A percentile compares a stretch with the other conserved stretches of the same genome.
phyloP scores from a whole-genome alignment of 352 stramenopile species.

The Phytophthora citrophthora region DNA sequence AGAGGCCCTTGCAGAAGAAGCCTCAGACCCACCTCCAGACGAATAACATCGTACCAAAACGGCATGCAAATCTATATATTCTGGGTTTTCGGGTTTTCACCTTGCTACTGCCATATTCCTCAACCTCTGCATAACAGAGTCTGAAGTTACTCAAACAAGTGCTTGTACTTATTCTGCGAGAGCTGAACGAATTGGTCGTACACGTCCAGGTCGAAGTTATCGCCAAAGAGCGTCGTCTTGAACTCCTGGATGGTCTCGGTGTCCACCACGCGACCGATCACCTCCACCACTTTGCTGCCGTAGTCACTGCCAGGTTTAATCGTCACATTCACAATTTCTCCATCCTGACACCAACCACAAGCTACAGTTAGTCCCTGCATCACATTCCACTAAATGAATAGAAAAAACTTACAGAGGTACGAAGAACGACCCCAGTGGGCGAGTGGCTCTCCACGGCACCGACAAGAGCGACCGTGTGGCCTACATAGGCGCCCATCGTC shows the following conservation, averaged over 20 bases:
- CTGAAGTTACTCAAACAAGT: constrained; percentile 67
- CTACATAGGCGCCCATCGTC: constrained; percentile 63
- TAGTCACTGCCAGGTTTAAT: constrained; percentile 79
- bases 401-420: constrained; percentile 59
- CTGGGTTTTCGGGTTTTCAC: constrained; percentile 2
- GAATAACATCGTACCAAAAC: constrained; percentile 13
- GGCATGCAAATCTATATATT: constrained; percentile 40
- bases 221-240: constrained; percentile 85
- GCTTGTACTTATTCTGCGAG: constrained; percentile 72
- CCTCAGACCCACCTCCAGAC: background rate
- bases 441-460: constrained; percentile 77
- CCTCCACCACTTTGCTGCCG: constrained; percentile 85
- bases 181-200: constrained; percentile 87
- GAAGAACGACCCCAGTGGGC: constrained; percentile 73
- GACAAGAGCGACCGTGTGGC: constrained; percentile 78
- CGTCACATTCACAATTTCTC: constrained; percentile 80
- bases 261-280: constrained; percentile 81
- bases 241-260: constrained; percentile 82
- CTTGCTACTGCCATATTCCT: no score
- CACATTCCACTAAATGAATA: no score
- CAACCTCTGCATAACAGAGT: no score
- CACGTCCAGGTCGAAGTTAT: constrained; percentile 81
- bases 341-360: constrained; percentile 51
- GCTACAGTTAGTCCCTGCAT: background rate
- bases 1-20: constrained; percentile 13